Evolutionary conservation across 2,329 filamentous ascomycete species (phyloP), one percentile per base, ranked within the genome.

Genomic region (Fusarium buharicum): DNA sequence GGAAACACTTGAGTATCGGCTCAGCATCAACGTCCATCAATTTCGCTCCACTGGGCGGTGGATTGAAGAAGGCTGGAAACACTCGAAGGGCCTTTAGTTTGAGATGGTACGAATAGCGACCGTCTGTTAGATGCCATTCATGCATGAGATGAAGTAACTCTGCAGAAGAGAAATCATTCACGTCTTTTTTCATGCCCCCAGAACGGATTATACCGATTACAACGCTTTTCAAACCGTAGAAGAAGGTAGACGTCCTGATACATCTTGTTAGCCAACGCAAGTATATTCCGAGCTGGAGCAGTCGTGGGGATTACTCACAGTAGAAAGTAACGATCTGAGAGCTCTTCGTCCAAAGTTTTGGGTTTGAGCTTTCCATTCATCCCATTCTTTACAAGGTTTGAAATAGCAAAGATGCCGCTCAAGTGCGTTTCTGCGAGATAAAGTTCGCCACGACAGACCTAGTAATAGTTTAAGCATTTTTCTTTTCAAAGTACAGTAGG

Each of bases 31-130:
- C 20, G 1, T 60, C 34, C 1, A 24, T 27, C 4, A 60, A 14
- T 3, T 20, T 24, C 22, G 39, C 30, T 0, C 56, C 50, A 1
- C 20, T 44, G 2, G 43, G 4, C 0, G 56, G 44, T 1, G 31
- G 36, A 2, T 41, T 38, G 2, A 60, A 61, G 30, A 60, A 60
- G 13, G 41, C 39, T 3, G 57, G 57, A 6, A 60, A 60, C 3
- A 60, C 9, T 1, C 57, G 49, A 17, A 60, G 36, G 2, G 49
- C 49, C 4, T 55, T 60, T 4, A 60, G 50, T 2, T 55, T 60
- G n/a, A 60, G 34, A 0, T 20, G 3, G 0, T 60, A 55, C 1
- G 45, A 5, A 8, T 30, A 12, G 2, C 36, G 28, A 0, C 50
- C 56, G 1, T 59, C 16, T 3, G 31, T 50, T 1, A 11, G 33